Evolutionary conservation across 768 basidiomycete genomes (phyloP).

Genomic region (Rhizopogon vulgaris): DNA sequence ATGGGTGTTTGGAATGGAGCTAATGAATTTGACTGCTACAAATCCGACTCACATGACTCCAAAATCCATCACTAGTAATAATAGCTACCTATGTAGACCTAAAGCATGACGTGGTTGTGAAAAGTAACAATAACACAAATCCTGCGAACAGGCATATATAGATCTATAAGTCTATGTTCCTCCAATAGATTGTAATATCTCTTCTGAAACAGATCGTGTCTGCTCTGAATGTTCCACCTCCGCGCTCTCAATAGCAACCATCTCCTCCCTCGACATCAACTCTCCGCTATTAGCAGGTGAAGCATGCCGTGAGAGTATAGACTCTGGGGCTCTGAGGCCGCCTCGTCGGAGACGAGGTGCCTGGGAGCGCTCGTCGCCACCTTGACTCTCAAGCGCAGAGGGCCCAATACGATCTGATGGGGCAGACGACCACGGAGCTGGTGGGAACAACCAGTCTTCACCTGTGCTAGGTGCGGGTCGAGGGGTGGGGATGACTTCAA

Average conservation of each 20-base stretch:
- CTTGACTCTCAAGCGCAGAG: constrained; percentile 20
- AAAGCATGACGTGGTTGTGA: background rate
- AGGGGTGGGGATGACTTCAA: constrained; percentile 29
- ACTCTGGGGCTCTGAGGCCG: constrained; percentile 61
- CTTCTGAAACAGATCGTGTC: constrained; percentile 9
- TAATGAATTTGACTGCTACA: background rate
- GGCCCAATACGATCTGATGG: constrained; percentile 12
- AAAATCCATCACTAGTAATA: background rate
- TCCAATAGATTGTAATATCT: constrained; percentile 11
- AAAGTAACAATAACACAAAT: constrained; percentile 3
- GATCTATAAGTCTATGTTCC: constrained; percentile 7
- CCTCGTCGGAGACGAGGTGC: constrained; percentile 59
- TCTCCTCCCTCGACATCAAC: background rate
- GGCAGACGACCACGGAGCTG: constrained; percentile 15
- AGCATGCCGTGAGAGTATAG: constrained; percentile 42
- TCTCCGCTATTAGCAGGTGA: constrained; percentile 26
- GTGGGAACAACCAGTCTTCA: constrained; percentile 29
- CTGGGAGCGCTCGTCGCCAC: constrained; percentile 29
- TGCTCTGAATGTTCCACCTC: background rate
- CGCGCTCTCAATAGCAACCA: constrained; percentile 6
- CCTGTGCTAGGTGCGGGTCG: constrained; percentile 21
- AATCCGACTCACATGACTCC: background rate
- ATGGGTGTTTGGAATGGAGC: constrained; percentile 27
- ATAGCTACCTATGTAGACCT: no score
- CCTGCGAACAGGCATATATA: constrained; percentile 6